Conservation (phyloP, 768 basidiomycete genomes). For the Leccinum arenicola region DNA sequence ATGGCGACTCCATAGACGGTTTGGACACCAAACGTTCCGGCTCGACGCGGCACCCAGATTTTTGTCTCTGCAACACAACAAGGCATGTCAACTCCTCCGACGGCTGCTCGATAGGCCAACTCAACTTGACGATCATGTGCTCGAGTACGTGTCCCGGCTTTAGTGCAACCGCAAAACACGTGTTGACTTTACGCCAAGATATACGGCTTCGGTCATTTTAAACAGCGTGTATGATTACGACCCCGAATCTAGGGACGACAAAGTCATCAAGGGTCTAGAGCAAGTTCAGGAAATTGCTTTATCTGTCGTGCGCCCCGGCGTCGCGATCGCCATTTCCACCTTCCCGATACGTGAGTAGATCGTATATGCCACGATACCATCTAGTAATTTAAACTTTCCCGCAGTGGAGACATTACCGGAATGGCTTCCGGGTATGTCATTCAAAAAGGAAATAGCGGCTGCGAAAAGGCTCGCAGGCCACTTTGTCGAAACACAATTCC, state of each 20-base stretch:
- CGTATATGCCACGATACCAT: background rate
- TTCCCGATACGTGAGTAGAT: constrained; percentile 8
- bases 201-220: constrained; percentile 14
- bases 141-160: constrained; percentile 22
- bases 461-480: background rate
- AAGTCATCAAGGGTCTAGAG: background rate
- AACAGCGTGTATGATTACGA: constrained; percentile 18
- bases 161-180: background rate
- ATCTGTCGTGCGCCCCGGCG: background rate
- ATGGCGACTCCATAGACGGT: constrained; percentile 25
- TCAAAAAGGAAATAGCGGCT: background rate
- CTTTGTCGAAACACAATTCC: constrained; percentile 8
- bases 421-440: constrained; percentile 18
- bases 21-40: constrained; percentile 20
- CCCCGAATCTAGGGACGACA: constrained; percentile 8
- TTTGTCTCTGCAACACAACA: constrained; percentile 26
- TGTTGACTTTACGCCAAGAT: constrained; percentile 1
- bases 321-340: background rate
- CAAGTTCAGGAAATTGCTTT: background rate
- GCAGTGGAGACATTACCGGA: background rate
- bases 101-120: constrained; percentile 33
- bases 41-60: constrained; percentile 17
- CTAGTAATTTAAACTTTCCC: background rate
- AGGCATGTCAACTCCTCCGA: constrained; percentile 30
- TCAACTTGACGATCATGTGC: constrained; percentile 30